A percentile compares a stretch with the other conserved stretches of the same genome.
These are phyloP conservation scores for Penicillium sp. DNA, from an alignment of 2,329 filamentous ascomycete genomes.

Conservation along the genomic window DNA sequence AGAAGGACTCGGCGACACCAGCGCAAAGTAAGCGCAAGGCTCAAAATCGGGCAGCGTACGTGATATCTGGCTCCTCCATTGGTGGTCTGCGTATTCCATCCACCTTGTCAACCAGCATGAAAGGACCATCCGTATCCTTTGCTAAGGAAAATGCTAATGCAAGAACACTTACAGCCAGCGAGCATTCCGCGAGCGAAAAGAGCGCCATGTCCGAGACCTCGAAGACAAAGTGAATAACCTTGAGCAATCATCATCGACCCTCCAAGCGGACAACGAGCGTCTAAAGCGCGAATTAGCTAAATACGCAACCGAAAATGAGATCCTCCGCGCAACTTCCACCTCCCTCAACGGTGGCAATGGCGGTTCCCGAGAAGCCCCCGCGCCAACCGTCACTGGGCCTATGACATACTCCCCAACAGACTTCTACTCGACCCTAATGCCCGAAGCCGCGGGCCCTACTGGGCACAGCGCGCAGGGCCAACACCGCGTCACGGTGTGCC, in stretches of 20 bases:
- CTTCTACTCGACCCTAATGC: constrained; percentile 66
- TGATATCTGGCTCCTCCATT: constrained; percentile 16
- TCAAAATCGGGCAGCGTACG: constrained; percentile 73
- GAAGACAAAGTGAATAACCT: constrained; percentile 80
- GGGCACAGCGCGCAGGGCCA: constrained; percentile 15
- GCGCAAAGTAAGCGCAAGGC: constrained; percentile 65
- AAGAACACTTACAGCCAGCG: constrained; percentile 66
- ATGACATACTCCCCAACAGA: constrained; percentile 72
- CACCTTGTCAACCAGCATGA: background rate
- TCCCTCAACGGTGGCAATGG: constrained; percentile 42
- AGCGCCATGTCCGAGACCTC: constrained; percentile 89
- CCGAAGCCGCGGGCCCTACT: constrained; percentile 35
- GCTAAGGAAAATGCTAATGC: constrained; percentile 1
- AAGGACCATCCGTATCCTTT: too few species aligned
- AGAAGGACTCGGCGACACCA: constrained; percentile 56
- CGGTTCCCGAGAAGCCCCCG: constrained; percentile 34
- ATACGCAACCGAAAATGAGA: constrained; percentile 87
- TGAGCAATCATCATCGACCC: constrained; percentile 70
- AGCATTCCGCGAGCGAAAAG: constrained; percentile 94
- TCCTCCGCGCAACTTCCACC: constrained; percentile 75
- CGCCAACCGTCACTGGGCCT: constrained; percentile 63
- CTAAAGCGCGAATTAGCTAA: constrained; percentile 82
- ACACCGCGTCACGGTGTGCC: constrained; percentile 65
- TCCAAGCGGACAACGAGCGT: constrained; percentile 81
- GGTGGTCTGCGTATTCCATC: background rate